Percentiles rank a stretch among this genome's conserved stretches.
phyloP scores from a whole-genome alignment of 768 basidiomycete species.

The Tricholoma matsutake region DNA sequence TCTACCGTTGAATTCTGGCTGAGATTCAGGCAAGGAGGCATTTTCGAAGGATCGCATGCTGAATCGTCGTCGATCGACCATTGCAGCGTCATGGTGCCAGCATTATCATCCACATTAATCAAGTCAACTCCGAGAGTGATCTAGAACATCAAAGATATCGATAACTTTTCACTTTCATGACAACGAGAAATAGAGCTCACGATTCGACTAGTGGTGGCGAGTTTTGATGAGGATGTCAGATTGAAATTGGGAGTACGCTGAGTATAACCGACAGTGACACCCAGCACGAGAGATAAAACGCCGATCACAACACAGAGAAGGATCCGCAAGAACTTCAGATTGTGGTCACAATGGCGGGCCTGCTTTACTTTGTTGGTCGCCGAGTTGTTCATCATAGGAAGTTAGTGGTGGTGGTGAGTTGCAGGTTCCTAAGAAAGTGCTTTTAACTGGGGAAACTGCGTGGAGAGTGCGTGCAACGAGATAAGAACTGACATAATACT shows the following conservation, averaged over 20 bases:
- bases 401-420: no score
- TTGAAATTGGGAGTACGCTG: not conserved
- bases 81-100: not conserved
- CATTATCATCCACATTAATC: not conserved
- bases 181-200: not conserved
- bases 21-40: not conserved
- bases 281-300: not conserved
- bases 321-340: not conserved
- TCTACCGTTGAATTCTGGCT: not conserved
- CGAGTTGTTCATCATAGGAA: no score
- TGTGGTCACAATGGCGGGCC: no score
- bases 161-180: not conserved
- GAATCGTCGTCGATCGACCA: not conserved
- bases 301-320: not conserved
- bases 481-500: no score
- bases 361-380: no score
- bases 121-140: not conserved
- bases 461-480: no score
- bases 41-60: not conserved
- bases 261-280: not conserved
- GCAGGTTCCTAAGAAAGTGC: no score
- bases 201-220: not conserved
- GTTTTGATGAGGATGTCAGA: not conserved
- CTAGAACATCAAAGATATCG: not conserved
- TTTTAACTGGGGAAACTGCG: no score